These are phyloP conservation scores for Gymnopus androsaceus DNA, from an alignment of 1,284 basidiomycete genomes.

Conservation along the genomic window DNA sequence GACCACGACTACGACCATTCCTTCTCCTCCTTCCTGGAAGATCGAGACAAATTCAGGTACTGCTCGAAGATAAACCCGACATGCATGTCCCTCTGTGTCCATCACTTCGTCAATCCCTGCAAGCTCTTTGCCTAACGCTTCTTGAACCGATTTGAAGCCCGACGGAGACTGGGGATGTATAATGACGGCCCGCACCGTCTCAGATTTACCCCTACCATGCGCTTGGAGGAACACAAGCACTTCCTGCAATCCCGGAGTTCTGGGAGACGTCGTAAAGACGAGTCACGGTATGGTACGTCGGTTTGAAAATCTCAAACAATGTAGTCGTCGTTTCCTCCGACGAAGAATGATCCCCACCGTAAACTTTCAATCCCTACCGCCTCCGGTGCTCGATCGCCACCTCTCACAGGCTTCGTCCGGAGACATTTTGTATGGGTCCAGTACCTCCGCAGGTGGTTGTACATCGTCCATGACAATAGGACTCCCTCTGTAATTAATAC, in stretches of 20 bases:
- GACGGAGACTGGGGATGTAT: neutral
- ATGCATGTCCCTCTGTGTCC: neutral
- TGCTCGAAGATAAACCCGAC: neutral
- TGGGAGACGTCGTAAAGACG: slow-evolving; percentile 18
- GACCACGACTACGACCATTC: slow-evolving; percentile 18
- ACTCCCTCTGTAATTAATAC: slow-evolving; percentile 36
- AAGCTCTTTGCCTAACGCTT: neutral
- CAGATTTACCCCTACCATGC: neutral
- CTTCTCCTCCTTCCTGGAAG: too few relatives aligned
- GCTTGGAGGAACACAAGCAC: neutral
- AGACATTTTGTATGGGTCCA: slow-evolving; percentile 18
- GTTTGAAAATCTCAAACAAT: slow-evolving; percentile 28
- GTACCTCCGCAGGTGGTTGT: neutral
- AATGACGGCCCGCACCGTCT: neutral
- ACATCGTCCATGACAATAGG: slow-evolving; percentile 32
- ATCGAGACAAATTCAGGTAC: neutral
- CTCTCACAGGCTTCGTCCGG: slow-evolving; percentile 18
- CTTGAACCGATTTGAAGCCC: neutral
- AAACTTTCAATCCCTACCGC: slow-evolving; percentile 20
- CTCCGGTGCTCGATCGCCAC: slow-evolving; percentile 30
- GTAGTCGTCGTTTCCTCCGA: neutral
- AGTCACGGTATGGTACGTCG: slow-evolving; percentile 27
- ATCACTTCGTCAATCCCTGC: neutral
- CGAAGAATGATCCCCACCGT: slow-evolving; percentile 15
- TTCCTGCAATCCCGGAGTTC: too few relatives aligned